Percentiles rank a stretch among this genome's conserved stretches.
Evolutionary conservation across 1,284 basidiomycete genomes (phyloP).

Genomic region (Bondarzewia mesenterica): DNA sequence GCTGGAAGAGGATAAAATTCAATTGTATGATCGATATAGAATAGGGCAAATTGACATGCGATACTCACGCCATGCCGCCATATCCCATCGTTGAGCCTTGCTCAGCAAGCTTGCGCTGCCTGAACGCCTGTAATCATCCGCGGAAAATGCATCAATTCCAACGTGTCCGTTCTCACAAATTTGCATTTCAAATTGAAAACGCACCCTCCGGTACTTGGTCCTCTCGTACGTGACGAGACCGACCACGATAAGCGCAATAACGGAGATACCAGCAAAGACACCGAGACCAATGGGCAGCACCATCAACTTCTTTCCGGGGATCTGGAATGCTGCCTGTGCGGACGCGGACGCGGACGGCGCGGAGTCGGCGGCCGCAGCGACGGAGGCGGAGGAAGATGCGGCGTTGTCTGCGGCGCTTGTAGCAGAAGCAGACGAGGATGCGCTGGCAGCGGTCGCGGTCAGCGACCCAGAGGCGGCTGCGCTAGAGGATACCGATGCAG

Average conservation of each 20-base stretch:
- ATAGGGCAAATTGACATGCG: too few relatives aligned
- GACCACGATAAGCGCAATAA: conserved; percentile 72
- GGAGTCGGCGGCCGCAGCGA: conserved; percentile 31
- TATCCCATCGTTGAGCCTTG: conserved; percentile 51
- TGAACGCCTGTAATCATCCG: conserved; percentile 48
- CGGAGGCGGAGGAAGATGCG: conserved; percentile 20
- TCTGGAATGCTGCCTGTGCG: conserved; percentile 37
- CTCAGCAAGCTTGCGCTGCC: conserved; percentile 67
- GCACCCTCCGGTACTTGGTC: conserved; percentile 71
- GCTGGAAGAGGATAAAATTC: too few relatives aligned
- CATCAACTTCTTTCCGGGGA: conserved; percentile 65
- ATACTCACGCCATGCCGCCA: conserved; percentile 38
- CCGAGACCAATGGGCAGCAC: conserved; percentile 77
- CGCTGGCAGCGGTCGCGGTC: conserved; percentile 27
- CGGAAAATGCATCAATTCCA: conserved; percentile 2
- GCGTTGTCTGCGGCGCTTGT: conserved; percentile 17
- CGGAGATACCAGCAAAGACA: conserved; percentile 74
- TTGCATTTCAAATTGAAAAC: conserved; percentile 14
- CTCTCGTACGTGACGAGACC: conserved; percentile 76
- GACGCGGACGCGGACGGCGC: conserved; percentile 27
- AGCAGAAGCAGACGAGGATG: conserved; percentile 21
- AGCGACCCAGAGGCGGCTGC: conserved; percentile 13
- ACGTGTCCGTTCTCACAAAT: too few relatives aligned
- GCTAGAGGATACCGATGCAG: conserved; percentile 4
- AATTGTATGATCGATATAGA: too few relatives aligned